Percentiles rank a stretch among this genome's conserved stretches.
These are phyloP conservation scores for Schizophyllum commune DNA, from an alignment of 1,284 basidiomycete species.

Conservation along the genomic window DNA sequence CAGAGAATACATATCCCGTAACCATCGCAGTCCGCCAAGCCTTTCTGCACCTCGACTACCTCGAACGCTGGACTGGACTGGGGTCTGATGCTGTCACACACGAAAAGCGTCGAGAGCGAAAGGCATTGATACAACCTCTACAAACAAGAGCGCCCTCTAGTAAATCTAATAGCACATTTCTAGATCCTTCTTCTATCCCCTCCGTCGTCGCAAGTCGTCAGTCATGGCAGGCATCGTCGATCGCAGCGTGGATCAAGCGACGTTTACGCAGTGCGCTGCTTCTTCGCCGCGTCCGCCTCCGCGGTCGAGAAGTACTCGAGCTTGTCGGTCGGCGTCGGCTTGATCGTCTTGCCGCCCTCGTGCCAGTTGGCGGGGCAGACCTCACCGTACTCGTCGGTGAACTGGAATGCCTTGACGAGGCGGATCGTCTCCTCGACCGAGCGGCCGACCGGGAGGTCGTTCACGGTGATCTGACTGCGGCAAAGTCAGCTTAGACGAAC, in stretches of 20 bases:
- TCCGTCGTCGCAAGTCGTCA: background rate
- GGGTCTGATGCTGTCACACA: background rate
- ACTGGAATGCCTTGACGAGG: constrained; percentile 88
- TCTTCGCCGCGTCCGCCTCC: background rate
- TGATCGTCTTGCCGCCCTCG: constrained; percentile 70
- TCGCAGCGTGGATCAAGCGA: background rate
- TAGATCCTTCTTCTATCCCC: background rate
- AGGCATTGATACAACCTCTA: background rate
- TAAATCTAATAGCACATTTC: background rate
- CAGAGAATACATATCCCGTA: too few species aligned
- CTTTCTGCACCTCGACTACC: too few species aligned
- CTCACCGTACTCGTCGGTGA: constrained; percentile 80
- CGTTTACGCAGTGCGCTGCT: background rate
- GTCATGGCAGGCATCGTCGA: background rate
- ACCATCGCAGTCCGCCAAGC: too few species aligned
- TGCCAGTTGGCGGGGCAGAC: constrained; percentile 89
- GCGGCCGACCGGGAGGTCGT: constrained; percentile 86
- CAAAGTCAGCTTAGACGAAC: background rate
- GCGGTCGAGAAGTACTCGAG: constrained; percentile 64
- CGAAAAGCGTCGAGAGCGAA: background rate
- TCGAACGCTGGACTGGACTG: too few species aligned
- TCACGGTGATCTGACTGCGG: constrained; percentile 72
- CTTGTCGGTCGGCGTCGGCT: constrained; percentile 64
- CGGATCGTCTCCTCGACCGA: constrained; percentile 88
- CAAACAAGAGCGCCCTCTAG: background rate